phyloP scores from a whole-genome alignment of 2,329 filamentous ascomycete genomes.

The Mycosphaerelloides madeirae region DNA sequence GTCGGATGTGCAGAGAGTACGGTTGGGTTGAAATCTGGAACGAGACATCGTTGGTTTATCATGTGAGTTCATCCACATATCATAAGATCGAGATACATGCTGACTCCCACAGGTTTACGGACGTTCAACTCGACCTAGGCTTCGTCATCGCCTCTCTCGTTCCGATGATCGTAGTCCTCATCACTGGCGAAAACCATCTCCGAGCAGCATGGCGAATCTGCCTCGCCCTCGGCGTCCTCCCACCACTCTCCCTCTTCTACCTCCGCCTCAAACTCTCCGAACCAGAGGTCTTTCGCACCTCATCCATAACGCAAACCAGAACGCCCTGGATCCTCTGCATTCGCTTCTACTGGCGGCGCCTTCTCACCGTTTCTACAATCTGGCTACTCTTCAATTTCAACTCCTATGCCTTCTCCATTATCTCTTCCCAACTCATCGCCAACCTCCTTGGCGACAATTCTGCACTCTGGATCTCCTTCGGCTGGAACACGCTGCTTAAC shows the following conservation, averaged over 20 bases:
- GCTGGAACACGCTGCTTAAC: constrained; percentile 84
- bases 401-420: constrained; percentile 78
- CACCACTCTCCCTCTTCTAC: constrained; percentile 65
- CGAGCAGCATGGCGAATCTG: constrained; percentile 75
- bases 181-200: constrained; percentile 47
- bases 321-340: constrained; percentile 49
- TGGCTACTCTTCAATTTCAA: constrained; percentile 82
- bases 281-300: constrained; percentile 67
- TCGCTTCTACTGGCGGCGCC: constrained; percentile 67
- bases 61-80: too few species aligned
- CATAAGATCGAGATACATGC: too few species aligned
- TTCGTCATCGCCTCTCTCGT: constrained; percentile 77
- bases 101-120: too few species aligned
- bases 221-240: constrained; percentile 70
- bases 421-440: constrained; percentile 68
- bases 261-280: constrained; percentile 69
- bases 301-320: constrained; percentile 58
- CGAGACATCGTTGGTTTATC: too few species aligned
- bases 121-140: constrained; percentile 77
- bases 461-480: constrained; percentile 70
- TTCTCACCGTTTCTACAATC: constrained; percentile 64
- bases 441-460: constrained; percentile 54
- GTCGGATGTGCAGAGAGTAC: too few species aligned
- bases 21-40: too few species aligned
- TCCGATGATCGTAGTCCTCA: constrained; percentile 54